A percentile compares a stretch with the other conserved stretches of the same genome.
Evolutionary conservation across 2,329 filamentous ascomycete genomes (phyloP).

Genomic region (Dissoconium aciculare): DNA sequence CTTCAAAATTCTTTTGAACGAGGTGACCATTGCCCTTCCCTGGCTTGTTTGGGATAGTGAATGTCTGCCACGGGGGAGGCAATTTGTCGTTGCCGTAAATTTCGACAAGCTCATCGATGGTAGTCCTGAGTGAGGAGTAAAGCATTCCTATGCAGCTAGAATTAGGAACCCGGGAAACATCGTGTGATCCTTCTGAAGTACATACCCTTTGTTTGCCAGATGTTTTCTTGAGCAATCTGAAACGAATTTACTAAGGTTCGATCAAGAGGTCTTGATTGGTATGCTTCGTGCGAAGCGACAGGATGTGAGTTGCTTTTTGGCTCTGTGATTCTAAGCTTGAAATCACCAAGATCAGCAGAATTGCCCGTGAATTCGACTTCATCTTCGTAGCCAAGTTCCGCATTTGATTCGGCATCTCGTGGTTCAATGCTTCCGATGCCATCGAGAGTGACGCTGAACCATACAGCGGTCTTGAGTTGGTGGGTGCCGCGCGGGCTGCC

Average conservation of each 20-base stretch:
- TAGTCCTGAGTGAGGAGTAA: constrained; percentile 48
- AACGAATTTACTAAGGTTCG: constrained; percentile 61
- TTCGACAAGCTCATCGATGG: constrained; percentile 44
- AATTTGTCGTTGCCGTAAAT: constrained; percentile 50
- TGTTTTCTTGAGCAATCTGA: constrained; percentile 47
- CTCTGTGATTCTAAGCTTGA: constrained; percentile 61
- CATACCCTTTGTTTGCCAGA: constrained; percentile 71
- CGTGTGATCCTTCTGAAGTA: constrained; percentile 1
- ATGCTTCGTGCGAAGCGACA: constrained; percentile 44
- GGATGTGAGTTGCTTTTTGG: constrained; percentile 51
- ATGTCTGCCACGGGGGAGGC: constrained; percentile 72
- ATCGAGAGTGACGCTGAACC: constrained; percentile 74
- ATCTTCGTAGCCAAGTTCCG: constrained; percentile 42
- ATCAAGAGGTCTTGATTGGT: constrained; percentile 55
- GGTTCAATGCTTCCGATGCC: constrained; percentile 54
- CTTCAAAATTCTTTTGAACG: constrained; percentile 82
- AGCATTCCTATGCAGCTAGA: constrained; percentile 36
- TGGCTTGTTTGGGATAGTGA: constrained; percentile 57
- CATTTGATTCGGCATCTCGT: constrained; percentile 38
- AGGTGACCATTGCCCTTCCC: constrained; percentile 67
- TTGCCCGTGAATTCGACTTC: constrained; percentile 56
- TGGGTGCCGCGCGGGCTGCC: constrained; percentile 14
- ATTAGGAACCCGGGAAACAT: constrained; percentile 23
- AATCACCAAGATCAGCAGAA: constrained; percentile 60
- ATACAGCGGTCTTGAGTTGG: constrained; percentile 57